A percentile compares a stretch with the other conserved stretches of the same genome.
Evolutionary conservation across 2,329 filamentous ascomycete genomes (phyloP).

Genomic region (Hymenotorrendiella dingleyae): DNA sequence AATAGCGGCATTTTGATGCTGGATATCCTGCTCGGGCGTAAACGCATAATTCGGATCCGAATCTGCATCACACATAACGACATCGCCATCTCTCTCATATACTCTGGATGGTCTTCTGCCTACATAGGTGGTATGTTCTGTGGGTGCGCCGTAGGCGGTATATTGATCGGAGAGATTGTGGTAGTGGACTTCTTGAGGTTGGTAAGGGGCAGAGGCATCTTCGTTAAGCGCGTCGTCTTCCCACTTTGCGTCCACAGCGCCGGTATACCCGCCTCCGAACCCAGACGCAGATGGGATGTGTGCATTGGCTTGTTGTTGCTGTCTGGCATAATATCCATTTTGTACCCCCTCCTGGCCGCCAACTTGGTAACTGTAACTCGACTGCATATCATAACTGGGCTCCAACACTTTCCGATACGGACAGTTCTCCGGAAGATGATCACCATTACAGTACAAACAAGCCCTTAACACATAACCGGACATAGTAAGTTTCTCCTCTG

Average conservation of each 20-base stretch:
- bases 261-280: no score
- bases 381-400: neutral
- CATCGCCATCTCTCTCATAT: neutral
- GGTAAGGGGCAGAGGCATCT: no score
- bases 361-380: neutral
- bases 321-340: no score
- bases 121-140: neutral
- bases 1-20: neutral
- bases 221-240: neutral
- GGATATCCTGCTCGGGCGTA: neutral
- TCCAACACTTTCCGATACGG: neutral
- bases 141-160: neutral
- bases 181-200: no score
- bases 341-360: neutral
- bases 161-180: neutral
- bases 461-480: neutral
- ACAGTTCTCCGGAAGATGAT: neutral
- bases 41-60: neutral
- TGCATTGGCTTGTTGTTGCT: no score
- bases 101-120: neutral
- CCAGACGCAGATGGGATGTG: neutral
- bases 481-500: neutral
- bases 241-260: no score
- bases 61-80: conserved; percentile 1
- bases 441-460: neutral